Conservation (phyloP, 768 basidiomycete genomes). For the Cubamyces sp. region DNA sequence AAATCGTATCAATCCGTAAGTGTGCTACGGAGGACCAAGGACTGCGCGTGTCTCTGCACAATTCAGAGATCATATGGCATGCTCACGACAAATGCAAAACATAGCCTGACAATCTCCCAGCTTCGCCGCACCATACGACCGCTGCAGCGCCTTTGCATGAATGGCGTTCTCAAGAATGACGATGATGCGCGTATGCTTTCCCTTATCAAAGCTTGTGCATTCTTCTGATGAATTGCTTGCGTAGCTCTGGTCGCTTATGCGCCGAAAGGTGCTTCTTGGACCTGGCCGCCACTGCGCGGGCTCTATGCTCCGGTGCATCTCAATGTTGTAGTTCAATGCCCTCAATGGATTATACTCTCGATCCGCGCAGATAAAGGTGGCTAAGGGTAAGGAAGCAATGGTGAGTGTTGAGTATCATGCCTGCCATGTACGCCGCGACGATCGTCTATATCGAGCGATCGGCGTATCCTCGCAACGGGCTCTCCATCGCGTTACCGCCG, state of each 20-base stretch:
- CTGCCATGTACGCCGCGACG: background rate
- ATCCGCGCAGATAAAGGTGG: background rate
- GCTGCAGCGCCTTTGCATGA: too few species aligned
- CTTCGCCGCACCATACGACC: too few species aligned
- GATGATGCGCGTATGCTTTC: background rate
- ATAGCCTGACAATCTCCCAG: too few species aligned
- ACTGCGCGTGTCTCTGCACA: too few species aligned
- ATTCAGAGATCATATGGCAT: too few species aligned
- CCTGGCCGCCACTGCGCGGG: background rate
- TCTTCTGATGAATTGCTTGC: background rate
- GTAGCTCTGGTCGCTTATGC: background rate
- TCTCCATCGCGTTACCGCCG: background rate
- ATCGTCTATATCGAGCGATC: background rate
- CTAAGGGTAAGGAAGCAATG: background rate
- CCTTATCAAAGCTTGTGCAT: background rate
- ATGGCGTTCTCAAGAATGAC: slow-evolving; percentile 3
- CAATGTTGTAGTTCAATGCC: too few species aligned
- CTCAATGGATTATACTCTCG: background rate
- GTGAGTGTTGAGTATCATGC: background rate
- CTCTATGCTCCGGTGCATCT: background rate
- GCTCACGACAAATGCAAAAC: too few species aligned
- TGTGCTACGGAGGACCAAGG: too few species aligned
- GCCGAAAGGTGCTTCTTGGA: background rate
- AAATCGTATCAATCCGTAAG: too few species aligned
- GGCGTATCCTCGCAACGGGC: background rate